Base-by-base conservation (phyloP, 495 filamentous ascomycete genomes). In the Penicillium desertorum region DNA sequence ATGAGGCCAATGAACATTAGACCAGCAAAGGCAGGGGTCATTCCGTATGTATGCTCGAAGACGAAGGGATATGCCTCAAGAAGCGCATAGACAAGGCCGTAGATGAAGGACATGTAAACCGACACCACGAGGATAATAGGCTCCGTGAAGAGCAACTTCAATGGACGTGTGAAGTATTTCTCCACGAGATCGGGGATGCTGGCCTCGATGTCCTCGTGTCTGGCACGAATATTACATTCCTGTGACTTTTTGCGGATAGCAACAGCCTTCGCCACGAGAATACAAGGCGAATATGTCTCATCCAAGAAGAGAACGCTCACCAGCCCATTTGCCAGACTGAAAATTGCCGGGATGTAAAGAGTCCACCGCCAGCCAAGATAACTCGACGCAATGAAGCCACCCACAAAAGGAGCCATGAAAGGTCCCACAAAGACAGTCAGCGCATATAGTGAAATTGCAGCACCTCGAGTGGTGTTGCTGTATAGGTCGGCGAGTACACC, bases 401-500 rank as follows among this genome's bases (percentile, higher is more conserved):
- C 75, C 2, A 79, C 56, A n/a, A 83, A 75, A 0, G 81, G 80
- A 4, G 71, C 80, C 11, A 58, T 62, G 32, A 73, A 74, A 0
- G 82, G 81, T 0, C 82, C 78, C 23, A 73, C 59, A 41, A 82
- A 81, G 0, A 82, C 81, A 0, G 76, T 73, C 45, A 74, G 63
- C 11, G 79, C 74, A 41, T 82, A 86, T 6, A 84, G 62, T 1
- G 76, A 64, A 22, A 86, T 75, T 2, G 82, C 77, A 0, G 74
- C 59, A 0, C 80, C 76, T 8, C 82, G 75, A n/a, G 73, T 70
- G 0, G 67, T 64, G 9, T 78, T 80, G 51, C 73, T 70, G 56
- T 73, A 83, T 50, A 83, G 58, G 56, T 85, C 82, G 0, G 79
- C 74, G n/a, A 84, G 71, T 0, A 79, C 72, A 0, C 74, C 80